Percentiles rank a stretch among this genome's conserved stretches.
Evolutionary conservation across 179 eudicot species (phyloP).

Genomic region (Heliamphora pulchella): DNA sequence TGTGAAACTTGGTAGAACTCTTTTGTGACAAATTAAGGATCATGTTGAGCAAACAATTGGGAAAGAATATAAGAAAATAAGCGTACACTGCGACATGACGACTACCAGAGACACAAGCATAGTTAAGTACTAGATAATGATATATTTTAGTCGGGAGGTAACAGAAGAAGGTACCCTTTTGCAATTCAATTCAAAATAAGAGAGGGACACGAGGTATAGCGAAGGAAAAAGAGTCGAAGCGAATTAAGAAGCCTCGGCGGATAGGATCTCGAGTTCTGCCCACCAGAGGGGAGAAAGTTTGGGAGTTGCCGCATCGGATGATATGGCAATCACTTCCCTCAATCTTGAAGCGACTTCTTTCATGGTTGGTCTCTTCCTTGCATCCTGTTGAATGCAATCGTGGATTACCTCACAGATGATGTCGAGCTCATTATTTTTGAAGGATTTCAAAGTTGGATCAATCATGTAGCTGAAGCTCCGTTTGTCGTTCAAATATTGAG

Average conservation of each 20-base stretch:
- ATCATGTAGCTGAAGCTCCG: conserved; percentile 32
- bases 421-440: conserved; percentile 65
- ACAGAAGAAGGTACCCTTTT: not conserved
- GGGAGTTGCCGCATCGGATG: conserved; percentile 76
- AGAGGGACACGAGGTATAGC: not conserved
- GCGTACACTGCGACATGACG: conserved; percentile 4
- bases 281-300: conserved; percentile 94
- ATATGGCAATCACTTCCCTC: conserved; percentile 41
- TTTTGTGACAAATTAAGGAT: not conserved
- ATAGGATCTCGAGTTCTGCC: conserved; percentile 95
- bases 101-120: not conserved
- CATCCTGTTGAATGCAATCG: conserved; percentile 49
- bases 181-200: not conserved
- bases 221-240: not conserved
- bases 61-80: not conserved
- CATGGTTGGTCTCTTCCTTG: conserved; percentile 56
- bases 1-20: not conserved
- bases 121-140: not conserved
- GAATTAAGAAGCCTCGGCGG: conserved; percentile 62
- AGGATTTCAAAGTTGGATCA: conserved; percentile 60
- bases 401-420: conserved; percentile 55
- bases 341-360: conserved; percentile 42
- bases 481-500: conserved; percentile 42
- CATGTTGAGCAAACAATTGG: not conserved
- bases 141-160: not conserved